Base-by-base conservation (phyloP, 2,329 filamentous ascomycete species). In the Fusarium sterilihyphosum region DNA sequence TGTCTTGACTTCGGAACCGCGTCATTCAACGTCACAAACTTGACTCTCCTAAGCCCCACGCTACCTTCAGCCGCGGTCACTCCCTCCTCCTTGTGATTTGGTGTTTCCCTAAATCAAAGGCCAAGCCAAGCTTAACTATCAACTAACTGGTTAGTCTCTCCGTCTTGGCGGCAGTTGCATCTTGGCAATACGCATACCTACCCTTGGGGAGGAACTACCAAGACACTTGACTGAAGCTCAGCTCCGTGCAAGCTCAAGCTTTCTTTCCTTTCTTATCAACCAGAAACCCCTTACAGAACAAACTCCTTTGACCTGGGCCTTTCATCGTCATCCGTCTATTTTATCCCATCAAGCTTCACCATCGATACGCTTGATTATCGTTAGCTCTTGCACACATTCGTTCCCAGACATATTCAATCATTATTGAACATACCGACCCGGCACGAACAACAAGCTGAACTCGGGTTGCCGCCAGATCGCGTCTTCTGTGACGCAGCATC, bases 71-170 rank as follows among this genome's bases (percentile, higher is more conserved):
- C 58, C 46, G 50, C 49, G 29, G 35, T 38, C 37, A 31, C 56
- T 47, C 41, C 50, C 49, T 58, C 40, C 29, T 60, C 57, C 35
- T 50, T 64, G 71, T 69, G 71, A 74, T 72, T 73, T 54, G 63
- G 71, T 60, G 35, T 53, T 69, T 53, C 37, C 53, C 69, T 38
- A 58, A 54, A 44, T 50, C 69, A 58, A 59, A 11, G 57, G 73
- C 66, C 70, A 68, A 73, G 70, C 65, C 73, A 71, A 59, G 70
- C 73, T 73, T 75, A 41, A 44, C 58, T 46, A 57, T 63, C 65
- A 64, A 53, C 38, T 47, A 67, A 53, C 38, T 47, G 43, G 46
- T 61, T 65, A 70, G 71, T 59, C 73, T 74, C 56, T 73, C 54
- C 61, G 65, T 61, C 73, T 75, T 75, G 73, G 70, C 70, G 60